Base-by-base conservation (phyloP, 108 stramenopile genomes). In the Licmophora abbreviata region DNA sequence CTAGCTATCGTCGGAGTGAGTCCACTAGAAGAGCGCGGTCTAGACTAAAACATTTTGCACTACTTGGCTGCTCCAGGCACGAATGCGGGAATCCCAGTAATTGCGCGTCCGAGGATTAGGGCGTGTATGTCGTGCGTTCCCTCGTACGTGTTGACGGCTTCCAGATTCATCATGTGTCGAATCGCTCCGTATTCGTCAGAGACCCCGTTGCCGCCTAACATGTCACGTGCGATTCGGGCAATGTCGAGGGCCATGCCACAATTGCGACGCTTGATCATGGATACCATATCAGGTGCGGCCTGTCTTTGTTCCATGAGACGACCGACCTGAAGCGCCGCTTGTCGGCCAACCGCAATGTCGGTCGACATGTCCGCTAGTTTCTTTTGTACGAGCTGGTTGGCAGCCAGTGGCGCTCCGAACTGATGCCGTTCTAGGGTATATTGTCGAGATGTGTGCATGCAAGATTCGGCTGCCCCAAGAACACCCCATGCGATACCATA, bases 91-190 rank as follows among this genome's bases (percentile, higher is more conserved):
- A 95, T 92, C 5, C 90, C 93, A 10, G 96, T 95, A 49, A 95
- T 93, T 44, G 87, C 92, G 7, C 92, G 57, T 23, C 97, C 97
- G 10, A 98, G 61, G 47, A 98, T 93, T 37, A 98, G 71, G 22
- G 94, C 94, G 58, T 98, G 97, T 15, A 98, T 74, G 61, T 98
- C 97, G 47, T 94, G 94, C 8, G 97, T 98, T 11, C 97, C 97
- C 69, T 98, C 97, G 61, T 98, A 98, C 0, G 97, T 98, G 69
- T 95, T 96, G 36, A 98, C 97, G 10, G 97, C 95, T 70, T 98
- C 97, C 51, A 98, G 54, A 42, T 96, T 96, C 72, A 89, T 76
- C 55, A 85, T 65, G 62, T 98, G 97, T 25, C 97, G 84, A 50
- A 98, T 96, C 30, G 96, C 69, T 52, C 94, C 93, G 58, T 98